Percentiles rank a stretch among this genome's conserved stretches.
These are phyloP conservation scores for Liriodendron chinense DNA, from an alignment of 164 flowering plant species.

Conservation along the genomic window DNA sequence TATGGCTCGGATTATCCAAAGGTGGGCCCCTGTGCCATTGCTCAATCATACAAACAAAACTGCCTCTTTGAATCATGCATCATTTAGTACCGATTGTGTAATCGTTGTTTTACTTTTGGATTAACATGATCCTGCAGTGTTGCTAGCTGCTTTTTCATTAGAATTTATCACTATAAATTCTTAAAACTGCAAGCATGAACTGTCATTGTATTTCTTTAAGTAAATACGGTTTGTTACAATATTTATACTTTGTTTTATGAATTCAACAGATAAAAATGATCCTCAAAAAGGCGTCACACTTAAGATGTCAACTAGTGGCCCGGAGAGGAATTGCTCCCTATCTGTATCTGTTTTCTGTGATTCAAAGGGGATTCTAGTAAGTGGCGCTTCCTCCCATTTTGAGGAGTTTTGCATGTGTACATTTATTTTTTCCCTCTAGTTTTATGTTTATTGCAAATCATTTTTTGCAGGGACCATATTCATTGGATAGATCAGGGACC, in stretches of 20 bases:
- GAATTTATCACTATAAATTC: too few relatives aligned
- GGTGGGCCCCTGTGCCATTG: too few relatives aligned
- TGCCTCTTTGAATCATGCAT: too few relatives aligned
- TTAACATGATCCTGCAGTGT: too few relatives aligned
- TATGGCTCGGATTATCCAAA: too few relatives aligned
- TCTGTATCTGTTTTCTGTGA: conserved; percentile 74
- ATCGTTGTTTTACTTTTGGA: too few relatives aligned
- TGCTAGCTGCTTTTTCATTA: too few relatives aligned
- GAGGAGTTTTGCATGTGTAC: background rate
- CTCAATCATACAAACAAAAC: too few relatives aligned
- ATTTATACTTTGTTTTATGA: background rate
- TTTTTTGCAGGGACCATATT: conserved; percentile 61
- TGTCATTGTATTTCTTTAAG: too few relatives aligned
- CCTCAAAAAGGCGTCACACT: conserved; percentile 68
- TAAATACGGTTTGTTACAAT: too few relatives aligned
- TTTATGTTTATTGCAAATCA: background rate
- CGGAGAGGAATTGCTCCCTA: conserved; percentile 59
- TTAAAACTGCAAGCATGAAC: too few relatives aligned
- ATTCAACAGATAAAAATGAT: conserved; percentile 47
- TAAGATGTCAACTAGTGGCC: conserved; percentile 46
- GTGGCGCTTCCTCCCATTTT: conserved; percentile 8
- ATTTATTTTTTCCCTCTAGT: background rate
- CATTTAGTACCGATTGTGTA: too few relatives aligned
- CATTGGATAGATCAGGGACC: conserved; percentile 42
- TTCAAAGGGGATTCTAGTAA: conserved; percentile 48